phyloP scores from a whole-genome alignment of 495 filamentous ascomycete species.

The Daldinia caldariorum region DNA sequence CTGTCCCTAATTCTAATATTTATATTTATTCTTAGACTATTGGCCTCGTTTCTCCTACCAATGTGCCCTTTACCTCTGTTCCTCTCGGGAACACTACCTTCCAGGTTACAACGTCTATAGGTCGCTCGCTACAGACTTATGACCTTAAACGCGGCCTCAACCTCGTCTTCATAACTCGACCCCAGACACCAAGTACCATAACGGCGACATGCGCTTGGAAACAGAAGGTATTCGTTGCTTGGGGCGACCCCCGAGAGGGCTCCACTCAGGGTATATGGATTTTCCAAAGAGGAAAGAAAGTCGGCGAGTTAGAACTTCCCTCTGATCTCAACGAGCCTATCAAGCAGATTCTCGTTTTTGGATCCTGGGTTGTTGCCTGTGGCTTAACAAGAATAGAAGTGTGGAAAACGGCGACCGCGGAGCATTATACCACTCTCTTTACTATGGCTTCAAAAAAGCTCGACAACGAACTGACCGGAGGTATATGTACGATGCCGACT shows the following conservation, averaged over 20 bases:
- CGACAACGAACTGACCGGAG: conserved; percentile 71
- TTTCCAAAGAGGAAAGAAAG: conserved; percentile 91
- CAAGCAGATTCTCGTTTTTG: conserved; percentile 81
- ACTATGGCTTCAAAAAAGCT: conserved; percentile 58
- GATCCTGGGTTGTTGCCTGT: conserved; percentile 89
- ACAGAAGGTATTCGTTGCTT: conserved; percentile 86
- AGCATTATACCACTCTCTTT: conserved; percentile 87
- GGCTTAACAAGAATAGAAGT: conserved; percentile 80
- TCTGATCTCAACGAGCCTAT: conserved; percentile 71
- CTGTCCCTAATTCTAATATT: conserved; percentile 10
- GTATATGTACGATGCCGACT: conserved; percentile 85
- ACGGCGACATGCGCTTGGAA: conserved; percentile 90
- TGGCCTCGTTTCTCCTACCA: conserved; percentile 89
- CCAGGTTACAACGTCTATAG: conserved; percentile 95
- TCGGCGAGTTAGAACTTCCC: conserved; percentile 75
- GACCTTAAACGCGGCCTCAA: conserved; percentile 88
- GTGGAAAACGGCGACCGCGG: conserved; percentile 84
- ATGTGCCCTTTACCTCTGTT: conserved; percentile 86
- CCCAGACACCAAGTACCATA: conserved; percentile 84
- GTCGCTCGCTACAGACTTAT: conserved; percentile 90
- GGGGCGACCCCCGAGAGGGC: conserved; percentile 66
- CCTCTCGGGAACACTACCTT: conserved; percentile 93
- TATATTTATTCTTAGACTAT: conserved; percentile 69
- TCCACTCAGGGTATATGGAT: conserved; percentile 82
- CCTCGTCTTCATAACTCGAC: conserved; percentile 89